Evolutionary conservation across 2,329 filamentous ascomycete species (phyloP).

Genomic region (Lachnellula arida): DNA sequence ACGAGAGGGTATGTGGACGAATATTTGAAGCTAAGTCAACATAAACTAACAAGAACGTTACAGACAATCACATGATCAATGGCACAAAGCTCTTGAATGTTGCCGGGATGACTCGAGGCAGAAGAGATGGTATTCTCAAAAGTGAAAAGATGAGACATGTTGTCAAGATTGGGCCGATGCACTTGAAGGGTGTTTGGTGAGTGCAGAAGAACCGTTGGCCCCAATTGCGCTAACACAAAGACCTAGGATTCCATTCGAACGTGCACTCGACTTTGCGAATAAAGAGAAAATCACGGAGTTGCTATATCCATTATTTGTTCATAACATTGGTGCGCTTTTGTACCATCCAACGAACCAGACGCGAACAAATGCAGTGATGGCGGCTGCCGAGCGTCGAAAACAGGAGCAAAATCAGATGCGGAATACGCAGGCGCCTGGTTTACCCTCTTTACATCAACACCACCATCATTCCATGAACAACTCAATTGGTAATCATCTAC

Average conservation of each 20-base stretch:
- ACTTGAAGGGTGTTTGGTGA: conserved; percentile 95
- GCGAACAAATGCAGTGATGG: conserved; percentile 80
- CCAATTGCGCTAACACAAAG: background rate
- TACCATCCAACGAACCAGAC: conserved; percentile 90
- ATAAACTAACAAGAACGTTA: conserved; percentile 4
- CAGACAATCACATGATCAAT: conserved; percentile 99
- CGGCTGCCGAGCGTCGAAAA: conserved; percentile 74
- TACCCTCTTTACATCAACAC: conserved; percentile 66
- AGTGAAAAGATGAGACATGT: conserved; percentile 96
- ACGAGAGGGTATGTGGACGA: conserved; percentile 69
- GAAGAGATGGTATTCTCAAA: conserved; percentile 93
- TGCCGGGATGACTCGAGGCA: conserved; percentile 93
- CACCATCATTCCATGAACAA: conserved; percentile 60
- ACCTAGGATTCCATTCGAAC: conserved; percentile 92
- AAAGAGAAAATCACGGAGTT: conserved; percentile 98
- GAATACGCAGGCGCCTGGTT: conserved; percentile 51
- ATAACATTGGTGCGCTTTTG: conserved; percentile 89
- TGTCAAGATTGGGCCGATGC: conserved; percentile 98
- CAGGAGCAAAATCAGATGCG: conserved; percentile 64
- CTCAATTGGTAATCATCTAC: conserved; percentile 50
- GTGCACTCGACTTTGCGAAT: conserved; percentile 97
- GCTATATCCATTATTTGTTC: conserved; percentile 92
- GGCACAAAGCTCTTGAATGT: conserved; percentile 96
- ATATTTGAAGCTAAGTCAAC: background rate
- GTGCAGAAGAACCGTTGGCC: conserved; percentile 33